Evolutionary conservation across 768 basidiomycete species (phyloP).

Genomic region (Sporobolomyces pararoseus): DNA sequence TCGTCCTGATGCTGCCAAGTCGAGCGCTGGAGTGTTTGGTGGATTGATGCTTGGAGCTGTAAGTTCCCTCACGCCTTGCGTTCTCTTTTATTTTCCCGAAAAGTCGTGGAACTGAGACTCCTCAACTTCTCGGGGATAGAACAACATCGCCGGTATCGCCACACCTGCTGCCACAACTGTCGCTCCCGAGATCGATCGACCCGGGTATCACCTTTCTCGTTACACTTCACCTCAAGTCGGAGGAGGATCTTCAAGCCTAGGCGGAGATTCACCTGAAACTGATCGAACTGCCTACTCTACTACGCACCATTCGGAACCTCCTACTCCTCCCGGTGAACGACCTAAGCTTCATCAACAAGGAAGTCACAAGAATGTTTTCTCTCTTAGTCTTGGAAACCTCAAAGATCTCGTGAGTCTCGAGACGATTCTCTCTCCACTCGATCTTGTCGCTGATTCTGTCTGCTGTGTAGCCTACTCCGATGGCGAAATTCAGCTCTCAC

Average conservation of each 20-base stretch:
- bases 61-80: not conserved
- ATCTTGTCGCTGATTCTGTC: not conserved
- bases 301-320: constrained; percentile 1
- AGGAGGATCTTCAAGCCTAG: not conserved
- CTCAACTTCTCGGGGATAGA: constrained; percentile 3
- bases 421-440: not conserved
- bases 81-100: not conserved
- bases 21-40: constrained; percentile 63
- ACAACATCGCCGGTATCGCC: constrained; percentile 62
- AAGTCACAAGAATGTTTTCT: constrained; percentile 33
- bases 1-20: constrained; percentile 53
- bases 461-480: constrained; percentile 4
- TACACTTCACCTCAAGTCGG: constrained; percentile 45
- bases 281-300: constrained; percentile 14
- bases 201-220: constrained; percentile 67
- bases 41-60: constrained; percentile 67
- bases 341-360: constrained; percentile 2
- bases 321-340: constrained; percentile 1
- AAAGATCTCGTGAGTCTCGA: constrained; percentile 24
- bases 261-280: constrained; percentile 17
- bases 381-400: constrained; percentile 29
- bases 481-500: constrained; percentile 18
- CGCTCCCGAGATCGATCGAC: constrained; percentile 46
- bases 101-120: too few species aligned
- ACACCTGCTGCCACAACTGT: constrained; percentile 53